Conservation (phyloP, 768 basidiomycete genomes). For the Pisolithus sp. region DNA sequence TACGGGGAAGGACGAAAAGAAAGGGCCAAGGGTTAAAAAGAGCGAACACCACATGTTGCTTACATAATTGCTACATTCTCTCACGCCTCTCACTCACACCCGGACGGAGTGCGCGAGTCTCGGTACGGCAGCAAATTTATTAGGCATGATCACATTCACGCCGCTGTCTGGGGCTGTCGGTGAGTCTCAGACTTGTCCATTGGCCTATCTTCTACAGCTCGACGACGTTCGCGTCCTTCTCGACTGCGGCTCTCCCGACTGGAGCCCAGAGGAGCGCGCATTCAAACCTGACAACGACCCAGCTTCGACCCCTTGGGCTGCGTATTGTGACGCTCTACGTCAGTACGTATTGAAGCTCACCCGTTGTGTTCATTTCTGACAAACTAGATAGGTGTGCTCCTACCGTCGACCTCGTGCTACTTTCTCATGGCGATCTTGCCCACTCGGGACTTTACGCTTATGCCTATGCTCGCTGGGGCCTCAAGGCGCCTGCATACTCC, state of each 20-base stretch:
- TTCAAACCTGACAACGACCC: slow-evolving; percentile 24
- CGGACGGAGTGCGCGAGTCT: too few relatives aligned
- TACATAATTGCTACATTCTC: slow-evolving; percentile 22
- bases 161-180: slow-evolving; percentile 83
- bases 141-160: slow-evolving; percentile 86
- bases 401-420: slow-evolving; percentile 79
- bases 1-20: slow-evolving; percentile 23
- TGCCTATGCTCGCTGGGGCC: slow-evolving; percentile 80
- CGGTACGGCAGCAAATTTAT: background rate
- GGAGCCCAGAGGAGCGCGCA: slow-evolving; percentile 51
- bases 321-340: slow-evolving; percentile 60
- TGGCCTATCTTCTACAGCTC: slow-evolving; percentile 85
- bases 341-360: slow-evolving; percentile 44
- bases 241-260: slow-evolving; percentile 91
- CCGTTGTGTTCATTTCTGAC: slow-evolving; percentile 4
- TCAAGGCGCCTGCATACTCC: slow-evolving; percentile 88
- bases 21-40: slow-evolving; percentile 38
- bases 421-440: slow-evolving; percentile 88
- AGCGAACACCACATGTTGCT: slow-evolving; percentile 28
- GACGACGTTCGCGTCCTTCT: slow-evolving; percentile 92
- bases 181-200: slow-evolving; percentile 53
- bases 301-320: slow-evolving; percentile 44
- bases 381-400: slow-evolving; percentile 56
- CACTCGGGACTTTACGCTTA: slow-evolving; percentile 93
- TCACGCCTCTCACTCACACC: slow-evolving; percentile 16